Percentiles rank a stretch among this genome's conserved stretches.
Conservation (phyloP, 2,329 filamentous ascomycete species). For the Chaetomium olivaceum region DNA sequence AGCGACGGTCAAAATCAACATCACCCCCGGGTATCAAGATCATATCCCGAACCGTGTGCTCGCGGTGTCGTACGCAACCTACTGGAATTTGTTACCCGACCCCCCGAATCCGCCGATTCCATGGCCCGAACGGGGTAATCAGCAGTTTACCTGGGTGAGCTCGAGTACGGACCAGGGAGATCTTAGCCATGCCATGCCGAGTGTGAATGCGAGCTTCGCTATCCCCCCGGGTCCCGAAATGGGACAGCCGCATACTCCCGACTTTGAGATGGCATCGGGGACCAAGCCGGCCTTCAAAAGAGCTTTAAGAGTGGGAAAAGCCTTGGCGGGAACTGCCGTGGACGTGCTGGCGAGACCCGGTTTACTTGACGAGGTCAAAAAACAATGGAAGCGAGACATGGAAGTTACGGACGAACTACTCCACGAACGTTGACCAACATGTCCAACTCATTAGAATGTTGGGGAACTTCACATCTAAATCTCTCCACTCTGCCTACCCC, state of each 20-base stretch:
- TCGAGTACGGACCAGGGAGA: constrained; percentile 16
- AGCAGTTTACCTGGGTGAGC: not conserved
- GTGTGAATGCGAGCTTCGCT: constrained; percentile 18
- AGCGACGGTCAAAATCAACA: not conserved
- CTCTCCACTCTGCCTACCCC: not conserved
- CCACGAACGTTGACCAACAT: not conserved
- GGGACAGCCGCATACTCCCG: constrained; percentile 11
- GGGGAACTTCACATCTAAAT: not conserved
- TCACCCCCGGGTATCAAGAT: constrained; percentile 12
- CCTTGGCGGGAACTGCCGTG: constrained; percentile 11
- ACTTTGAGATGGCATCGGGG: constrained; percentile 14
- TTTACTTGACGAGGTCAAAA: constrained; percentile 7
- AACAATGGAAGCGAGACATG: constrained; percentile 14
- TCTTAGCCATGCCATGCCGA: constrained; percentile 12
- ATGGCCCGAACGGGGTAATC: not conserved
- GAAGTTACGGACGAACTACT: not conserved
- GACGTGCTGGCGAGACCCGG: constrained; percentile 7
- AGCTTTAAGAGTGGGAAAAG: constrained; percentile 15
- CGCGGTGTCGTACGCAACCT: constrained; percentile 1
- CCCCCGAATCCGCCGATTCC: not conserved
- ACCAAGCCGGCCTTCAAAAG: constrained; percentile 2
- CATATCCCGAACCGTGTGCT: constrained; percentile 17
- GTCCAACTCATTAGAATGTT: not conserved
- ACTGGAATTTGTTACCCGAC: constrained; percentile 5
- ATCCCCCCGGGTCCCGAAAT: constrained; percentile 4